Evolutionary conservation across 257 asterid species (phyloP), one percentile per base, ranked within the genome.

Genomic region (Coffea eugenioides): DNA sequence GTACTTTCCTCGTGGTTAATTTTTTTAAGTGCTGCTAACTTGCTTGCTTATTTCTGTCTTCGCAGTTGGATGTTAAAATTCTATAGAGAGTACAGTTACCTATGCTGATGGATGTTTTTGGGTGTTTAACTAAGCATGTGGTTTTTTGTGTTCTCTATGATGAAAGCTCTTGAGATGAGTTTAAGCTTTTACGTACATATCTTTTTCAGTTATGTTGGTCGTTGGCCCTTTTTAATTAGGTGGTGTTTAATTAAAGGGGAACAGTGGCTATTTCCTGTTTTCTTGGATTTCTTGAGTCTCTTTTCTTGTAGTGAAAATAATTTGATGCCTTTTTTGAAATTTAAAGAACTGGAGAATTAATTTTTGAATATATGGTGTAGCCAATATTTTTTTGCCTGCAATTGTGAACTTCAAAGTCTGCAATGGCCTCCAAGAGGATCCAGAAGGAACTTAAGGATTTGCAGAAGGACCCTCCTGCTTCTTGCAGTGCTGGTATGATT

Each of bases 391-490:
- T 62, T 78, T 64, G 39, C 34, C 34, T 54, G 61, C 2, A 7
- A 16, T 73, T 46, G 65, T 70, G 77, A 76, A 62, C 69, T 34
- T 36, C 48, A 39, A 62, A 11, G 74, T 43, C 36, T 36, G 21
- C 39, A 45, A 84, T 84, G 87, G 84, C 87, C 73, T 84, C 87
- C 25, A 84, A 84, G 77, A 80, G 87, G 82, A 84, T 84, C 51
- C 87, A 77, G 67, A 84, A 84, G 51, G 87, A 84, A 49, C 82
- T 84, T 39, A 84, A 84, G 84, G 87, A 84, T 31, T 66, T 84
- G 75, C 84, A 80, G 79, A 84, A 80, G 75, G 87, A 84, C 43
- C 87, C 87, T 73, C 87, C 87, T 59, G 80, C 76, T 73, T 84
- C 87, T 59, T 84, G 87, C 80, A 84, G 87, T 49, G 87, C 87